Conservation (phyloP, 352 stramenopile genomes). For the Phytophthora melonis region DNA sequence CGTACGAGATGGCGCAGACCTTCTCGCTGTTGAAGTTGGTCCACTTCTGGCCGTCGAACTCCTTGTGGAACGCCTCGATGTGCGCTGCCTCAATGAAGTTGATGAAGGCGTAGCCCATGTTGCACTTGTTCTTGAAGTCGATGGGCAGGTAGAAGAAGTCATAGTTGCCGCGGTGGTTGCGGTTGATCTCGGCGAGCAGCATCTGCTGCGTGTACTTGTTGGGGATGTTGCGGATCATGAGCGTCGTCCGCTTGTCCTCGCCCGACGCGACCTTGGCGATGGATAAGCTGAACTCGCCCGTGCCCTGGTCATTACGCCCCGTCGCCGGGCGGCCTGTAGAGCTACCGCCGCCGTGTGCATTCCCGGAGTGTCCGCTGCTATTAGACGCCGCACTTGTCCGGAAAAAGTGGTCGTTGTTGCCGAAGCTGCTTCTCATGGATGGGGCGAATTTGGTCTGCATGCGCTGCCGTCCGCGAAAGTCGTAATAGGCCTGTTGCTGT, state of each 20-base stretch:
- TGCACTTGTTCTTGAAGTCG: conserved; percentile 99
- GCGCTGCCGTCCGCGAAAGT: conserved; percentile 32
- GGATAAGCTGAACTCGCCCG: conserved; percentile 79
- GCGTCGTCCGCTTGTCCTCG: conserved; percentile 96
- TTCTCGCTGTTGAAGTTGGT: conserved; percentile 99
- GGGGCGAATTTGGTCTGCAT: conserved; percentile 30
- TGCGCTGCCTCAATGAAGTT: conserved; percentile 96
- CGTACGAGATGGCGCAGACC: conserved; percentile 98
- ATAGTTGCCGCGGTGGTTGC: conserved; percentile 92
- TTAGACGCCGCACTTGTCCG: conserved; percentile 15
- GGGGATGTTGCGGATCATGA: conserved; percentile 99
- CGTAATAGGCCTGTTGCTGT: conserved; percentile 38
- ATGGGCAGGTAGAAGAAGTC: conserved; percentile 99
- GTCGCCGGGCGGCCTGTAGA: conserved; percentile 15
- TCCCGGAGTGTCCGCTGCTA: conserved; percentile 14
- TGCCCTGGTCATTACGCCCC: conserved; percentile 72
- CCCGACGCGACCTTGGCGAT: conserved; percentile 83
- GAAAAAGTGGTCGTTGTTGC: conserved; percentile 34
- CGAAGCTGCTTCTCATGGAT: conserved; percentile 36
- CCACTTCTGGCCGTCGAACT: conserved; percentile 93
- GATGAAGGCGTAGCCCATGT: conserved; percentile 99
- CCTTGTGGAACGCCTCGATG: conserved; percentile 85
- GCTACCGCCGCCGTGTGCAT: conserved; percentile 10
- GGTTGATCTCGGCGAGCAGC: conserved; percentile 97
- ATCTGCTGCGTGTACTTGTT: conserved; percentile 99